A percentile compares a stretch with the other conserved stretches of the same genome.
Evolutionary conservation across 139 green algal species (phyloP).

Genomic region (Chlorella sp.): DNA sequence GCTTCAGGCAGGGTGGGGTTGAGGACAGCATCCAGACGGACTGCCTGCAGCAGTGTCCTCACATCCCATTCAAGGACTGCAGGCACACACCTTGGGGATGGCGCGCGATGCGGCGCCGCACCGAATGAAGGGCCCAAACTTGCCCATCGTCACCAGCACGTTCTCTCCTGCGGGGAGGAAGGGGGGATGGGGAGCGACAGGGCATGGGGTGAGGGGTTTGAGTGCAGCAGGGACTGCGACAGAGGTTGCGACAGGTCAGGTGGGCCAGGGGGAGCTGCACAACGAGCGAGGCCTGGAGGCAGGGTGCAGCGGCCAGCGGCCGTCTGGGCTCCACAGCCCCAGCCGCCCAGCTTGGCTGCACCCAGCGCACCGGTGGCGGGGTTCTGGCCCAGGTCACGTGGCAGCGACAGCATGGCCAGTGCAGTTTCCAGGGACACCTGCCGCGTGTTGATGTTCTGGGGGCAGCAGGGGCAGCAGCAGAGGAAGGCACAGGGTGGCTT

Average conservation of each 20-base stretch:
- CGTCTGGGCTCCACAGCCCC: too few relatives aligned
- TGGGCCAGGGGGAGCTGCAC: too few relatives aligned
- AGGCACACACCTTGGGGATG: constrained; percentile 30
- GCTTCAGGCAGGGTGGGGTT: too few relatives aligned
- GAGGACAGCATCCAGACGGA: too few relatives aligned
- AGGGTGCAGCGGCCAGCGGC: neutral
- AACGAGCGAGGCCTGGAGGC: neutral
- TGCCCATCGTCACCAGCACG: constrained; percentile 37
- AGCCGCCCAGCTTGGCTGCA: too few relatives aligned
- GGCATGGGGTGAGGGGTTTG: neutral
- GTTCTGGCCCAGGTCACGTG: constrained; percentile 64
- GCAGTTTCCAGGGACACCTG: constrained; percentile 54
- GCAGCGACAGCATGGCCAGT: constrained; percentile 64
- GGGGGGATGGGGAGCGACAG: neutral
- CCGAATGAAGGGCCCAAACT: constrained; percentile 44
- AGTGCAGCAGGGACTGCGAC: too few relatives aligned
- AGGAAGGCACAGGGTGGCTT: neutral
- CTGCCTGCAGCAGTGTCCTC: too few relatives aligned
- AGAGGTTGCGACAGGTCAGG: too few relatives aligned
- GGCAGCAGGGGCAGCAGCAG: neutral
- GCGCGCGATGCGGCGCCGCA: constrained; percentile 14
- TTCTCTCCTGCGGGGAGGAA: neutral
- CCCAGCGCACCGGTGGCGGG: constrained; percentile 26
- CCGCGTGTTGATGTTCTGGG: neutral
- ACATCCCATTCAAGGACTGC: too few relatives aligned